Evolutionary conservation across 306 rosid genomes (phyloP).

Genomic region (Prunus armeniaca): DNA sequence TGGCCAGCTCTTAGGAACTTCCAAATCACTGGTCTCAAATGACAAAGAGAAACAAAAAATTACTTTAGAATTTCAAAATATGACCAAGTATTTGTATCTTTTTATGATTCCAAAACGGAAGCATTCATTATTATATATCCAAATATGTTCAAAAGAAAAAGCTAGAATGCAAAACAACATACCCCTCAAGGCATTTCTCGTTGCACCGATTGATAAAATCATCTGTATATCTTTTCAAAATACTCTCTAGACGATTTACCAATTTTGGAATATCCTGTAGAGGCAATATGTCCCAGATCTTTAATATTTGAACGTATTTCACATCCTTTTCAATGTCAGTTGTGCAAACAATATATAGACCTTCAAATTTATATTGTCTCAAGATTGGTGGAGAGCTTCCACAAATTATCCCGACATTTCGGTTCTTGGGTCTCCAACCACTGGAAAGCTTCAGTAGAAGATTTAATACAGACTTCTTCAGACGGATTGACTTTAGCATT

Average conservation of each 20-base stretch:
- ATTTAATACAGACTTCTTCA: conserved; percentile 43
- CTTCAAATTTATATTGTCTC: conserved; percentile 57
- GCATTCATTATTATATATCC: background rate
- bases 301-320: conserved; percentile 48
- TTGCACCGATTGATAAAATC: conserved; percentile 50
- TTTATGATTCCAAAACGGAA: background rate
- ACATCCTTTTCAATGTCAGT: conserved; percentile 53
- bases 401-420: conserved; percentile 28
- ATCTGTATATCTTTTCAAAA: conserved; percentile 54
- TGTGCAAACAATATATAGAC: conserved; percentile 49
- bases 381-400: conserved; percentile 47
- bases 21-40: conserved; percentile 40
- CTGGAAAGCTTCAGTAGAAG: conserved; percentile 56
- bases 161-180: conserved; percentile 13
- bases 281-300: conserved; percentile 68
- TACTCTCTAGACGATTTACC: conserved; percentile 49
- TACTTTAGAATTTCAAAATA: background rate
- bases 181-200: conserved; percentile 56
- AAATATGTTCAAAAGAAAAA: background rate
- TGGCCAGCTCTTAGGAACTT: conserved; percentile 57
- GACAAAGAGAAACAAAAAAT: background rate
- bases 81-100: background rate
- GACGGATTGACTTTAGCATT: conserved; percentile 28
- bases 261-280: conserved; percentile 55
- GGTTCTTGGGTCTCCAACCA: conserved; percentile 74